Evolutionary conservation across 2,329 filamentous ascomycete species (phyloP), one percentile per base, ranked within the genome.

Genomic region (Monilinia laxa): DNA sequence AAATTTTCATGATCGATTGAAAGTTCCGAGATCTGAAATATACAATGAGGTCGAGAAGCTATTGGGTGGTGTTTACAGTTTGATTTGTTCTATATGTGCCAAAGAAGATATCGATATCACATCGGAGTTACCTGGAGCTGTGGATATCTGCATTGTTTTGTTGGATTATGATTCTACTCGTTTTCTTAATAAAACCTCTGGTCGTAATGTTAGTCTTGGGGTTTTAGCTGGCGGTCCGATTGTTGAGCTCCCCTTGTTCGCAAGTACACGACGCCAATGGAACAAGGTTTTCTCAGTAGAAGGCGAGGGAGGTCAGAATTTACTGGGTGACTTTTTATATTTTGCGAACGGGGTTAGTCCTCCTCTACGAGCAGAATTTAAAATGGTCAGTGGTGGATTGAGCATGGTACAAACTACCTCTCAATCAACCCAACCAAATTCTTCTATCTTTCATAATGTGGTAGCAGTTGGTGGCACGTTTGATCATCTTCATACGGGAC

Each of bases 381-480:
- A 84, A 12, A 77, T 80, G 10, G 81, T 88, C 3, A 79, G 82
- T 53, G 83, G 83, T 2, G 86, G 85, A 1, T 76, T 86, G 52
- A 81, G 80, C 31, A 71, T 87, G 65, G 78, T 79, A 42, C 70
- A 78, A 53, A 68, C 65, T 60, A 25, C 53, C 14, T n/a, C 56
- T 1, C 64, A 51, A 10, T 25, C 54, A 35, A 23, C 45, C 38
- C 31, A 57, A 52, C 45, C 72, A 23, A 67, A 62, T 20, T 69
- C 69, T 9, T 60, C 73, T 3, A 65, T 70, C 7, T 54, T 67
- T 28, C 85, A 91, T 76, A 79, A 82, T 68, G 84, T 86, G 18
- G 90, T 96, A 60, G 91, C 90, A 63, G 86, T 98, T 16, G 95
- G 94, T 40, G 95, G 95, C 12, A 99, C 95, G 0, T 99, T 98